Evolutionary conservation across 805 yeast species (phyloP), one percentile per base, ranked within the genome.

Genomic region (Myxozyma melibiosi): DNA sequence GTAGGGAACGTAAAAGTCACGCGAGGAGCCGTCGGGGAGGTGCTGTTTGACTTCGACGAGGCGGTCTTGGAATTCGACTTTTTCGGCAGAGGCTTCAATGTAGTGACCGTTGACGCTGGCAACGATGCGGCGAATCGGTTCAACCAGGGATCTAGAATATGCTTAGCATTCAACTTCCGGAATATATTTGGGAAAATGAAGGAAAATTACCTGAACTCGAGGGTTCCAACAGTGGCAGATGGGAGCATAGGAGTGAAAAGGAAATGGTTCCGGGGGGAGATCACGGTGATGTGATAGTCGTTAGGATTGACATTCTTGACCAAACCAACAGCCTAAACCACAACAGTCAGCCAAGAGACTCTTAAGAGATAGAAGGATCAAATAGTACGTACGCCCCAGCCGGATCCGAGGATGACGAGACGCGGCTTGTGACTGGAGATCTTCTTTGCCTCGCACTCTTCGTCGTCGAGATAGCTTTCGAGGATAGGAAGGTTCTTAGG

Each of bases 161-260:
- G 5, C n/a, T 14, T 43, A 14, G 14, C 13, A n/a, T 53, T 83
- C 84, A 49, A 84, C 71, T 9, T 87, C 84, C 51, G 86, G 86
- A 0, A 84, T 84, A 3, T 87, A 16, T 2, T 85, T n/a, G 87
- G 51, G 28, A 38, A 24, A 8, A 13, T 18, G 30, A 47, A 35
- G 8, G 28, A n/a, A 8, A 27, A 58, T 20, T 41, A 54, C 58
- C 58, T 41, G 25, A 57, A 57, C 38, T 60, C 58, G n/a, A 60
- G 55, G 49, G 96, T 88, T 61, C 97, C 97, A 37, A 96, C 91
- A 54, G 97, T 96, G 62, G 91, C 88, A 18, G 96, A 88, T 41
- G 98, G 97, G 66, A 91, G 79, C 72, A 91, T 78, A 14, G 98
- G 97, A 53, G 98, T 91, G 80, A 92, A 91, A 67, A 92, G 78